Evolutionary conservation across 768 basidiomycete genomes (phyloP).

Genomic region (Tricholoma hemisulphureum): DNA sequence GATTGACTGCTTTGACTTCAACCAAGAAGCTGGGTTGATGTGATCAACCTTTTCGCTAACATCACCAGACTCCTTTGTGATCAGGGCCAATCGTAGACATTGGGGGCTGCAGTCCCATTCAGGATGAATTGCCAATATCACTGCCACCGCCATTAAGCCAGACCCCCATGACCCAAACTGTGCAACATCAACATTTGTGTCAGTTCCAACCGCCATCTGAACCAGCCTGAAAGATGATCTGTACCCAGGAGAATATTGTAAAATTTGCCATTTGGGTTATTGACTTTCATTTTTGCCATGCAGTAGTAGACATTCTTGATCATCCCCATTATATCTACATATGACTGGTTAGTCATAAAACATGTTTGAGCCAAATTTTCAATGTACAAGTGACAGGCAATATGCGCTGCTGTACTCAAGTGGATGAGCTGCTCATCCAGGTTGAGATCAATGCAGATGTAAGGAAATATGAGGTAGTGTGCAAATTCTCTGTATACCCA

Average conservation of each 20-base stretch:
- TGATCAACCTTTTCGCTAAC: not conserved
- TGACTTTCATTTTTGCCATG: not conserved
- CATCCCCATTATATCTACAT: not conserved
- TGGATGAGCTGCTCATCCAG: too few species aligned
- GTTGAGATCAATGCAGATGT: too few species aligned
- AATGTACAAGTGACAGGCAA: slow-evolving; percentile 12
- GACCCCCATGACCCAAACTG: too few species aligned
- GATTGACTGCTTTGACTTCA: not conserved
- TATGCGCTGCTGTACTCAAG: too few species aligned
- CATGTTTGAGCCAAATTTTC: not conserved
- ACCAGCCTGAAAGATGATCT: not conserved
- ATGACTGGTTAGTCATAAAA: not conserved
- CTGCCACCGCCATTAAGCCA: too few species aligned
- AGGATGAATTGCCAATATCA: too few species aligned
- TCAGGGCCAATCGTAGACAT: not conserved
- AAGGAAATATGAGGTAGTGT: too few species aligned
- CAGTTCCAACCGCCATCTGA: not conserved
- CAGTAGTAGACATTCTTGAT: too few species aligned
- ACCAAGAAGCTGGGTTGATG: not conserved
- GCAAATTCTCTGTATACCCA: too few species aligned
- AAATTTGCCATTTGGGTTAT: not conserved
- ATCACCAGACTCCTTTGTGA: not conserved
- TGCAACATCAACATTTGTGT: too few species aligned
- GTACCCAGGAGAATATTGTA: too few species aligned
- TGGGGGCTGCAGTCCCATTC: too few species aligned